Conservation (phyloP, 345 rosid species). For the Arabidopsis thaliana region DNA sequence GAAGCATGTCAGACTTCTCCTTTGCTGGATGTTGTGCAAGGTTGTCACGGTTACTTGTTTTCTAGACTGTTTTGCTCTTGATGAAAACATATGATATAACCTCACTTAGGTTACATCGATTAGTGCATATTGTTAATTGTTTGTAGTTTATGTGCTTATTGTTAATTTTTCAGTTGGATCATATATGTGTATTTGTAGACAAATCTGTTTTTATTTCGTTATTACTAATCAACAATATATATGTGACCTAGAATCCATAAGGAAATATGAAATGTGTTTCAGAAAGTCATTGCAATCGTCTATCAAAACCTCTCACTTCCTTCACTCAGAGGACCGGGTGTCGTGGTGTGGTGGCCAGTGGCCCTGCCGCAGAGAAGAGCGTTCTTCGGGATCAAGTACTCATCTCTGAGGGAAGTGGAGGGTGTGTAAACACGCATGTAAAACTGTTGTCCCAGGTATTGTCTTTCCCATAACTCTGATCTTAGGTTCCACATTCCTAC, state of each 20-base stretch:
- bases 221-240: not conserved
- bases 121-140: not conserved
- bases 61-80: slow-evolving; percentile 86
- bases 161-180: too few relatives aligned
- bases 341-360: not conserved
- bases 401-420: slow-evolving; percentile 15
- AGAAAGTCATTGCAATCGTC: not conserved
- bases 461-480: slow-evolving; percentile 66
- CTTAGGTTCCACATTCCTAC: slow-evolving; percentile 33
- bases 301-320: not conserved
- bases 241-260: not conserved
- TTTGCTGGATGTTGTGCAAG: slow-evolving; percentile 76
- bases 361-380: slow-evolving; percentile 73
- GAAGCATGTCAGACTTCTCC: slow-evolving; percentile 91
- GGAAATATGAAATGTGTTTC: not conserved
- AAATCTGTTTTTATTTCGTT: too few relatives aligned
- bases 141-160: too few relatives aligned
- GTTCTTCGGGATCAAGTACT: slow-evolving; percentile 11
- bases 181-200: too few relatives aligned
- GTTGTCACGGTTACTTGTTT: slow-evolving; percentile 80
- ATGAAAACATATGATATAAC: slow-evolving; percentile 25
- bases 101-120: not conserved
- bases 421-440: slow-evolving; percentile 63
- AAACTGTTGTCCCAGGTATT: slow-evolving; percentile 83
- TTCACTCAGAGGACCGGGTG: slow-evolving; percentile 14